Conservation (phyloP, 75 land plant genomes). For the Cryptomeria japonica region DNA sequence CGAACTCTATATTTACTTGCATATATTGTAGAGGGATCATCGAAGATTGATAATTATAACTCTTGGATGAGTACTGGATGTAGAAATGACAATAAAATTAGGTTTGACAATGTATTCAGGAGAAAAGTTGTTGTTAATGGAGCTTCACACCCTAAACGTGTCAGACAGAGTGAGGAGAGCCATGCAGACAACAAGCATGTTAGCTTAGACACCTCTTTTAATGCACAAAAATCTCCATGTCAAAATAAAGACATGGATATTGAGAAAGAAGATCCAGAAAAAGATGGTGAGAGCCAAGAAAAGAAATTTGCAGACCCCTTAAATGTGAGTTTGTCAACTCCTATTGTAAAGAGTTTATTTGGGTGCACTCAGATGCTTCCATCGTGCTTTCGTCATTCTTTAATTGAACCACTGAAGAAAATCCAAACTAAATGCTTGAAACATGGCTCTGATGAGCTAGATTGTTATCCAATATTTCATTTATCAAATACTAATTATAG, state of each 20-base stretch:
- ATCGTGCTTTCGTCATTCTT: slow-evolving; percentile 41
- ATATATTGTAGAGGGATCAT: slow-evolving; percentile 8
- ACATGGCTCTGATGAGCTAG: not conserved
- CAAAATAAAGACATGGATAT: slow-evolving; percentile 1
- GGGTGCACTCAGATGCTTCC: slow-evolving; percentile 51
- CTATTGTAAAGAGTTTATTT: slow-evolving; percentile 35
- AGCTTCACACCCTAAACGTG: not conserved
- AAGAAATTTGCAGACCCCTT: not conserved
- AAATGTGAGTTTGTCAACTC: not conserved
- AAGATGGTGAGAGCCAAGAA: not conserved
- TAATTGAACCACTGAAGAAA: slow-evolving; percentile 43
- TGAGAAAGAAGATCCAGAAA: not conserved
- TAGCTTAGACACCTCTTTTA: slow-evolving; percentile 6
- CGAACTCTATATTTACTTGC: slow-evolving; percentile 11
- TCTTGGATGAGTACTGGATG: slow-evolving; percentile 9
- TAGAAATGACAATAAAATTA: slow-evolving; percentile 1
- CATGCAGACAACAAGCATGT: slow-evolving; percentile 7
- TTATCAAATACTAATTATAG: not conserved
- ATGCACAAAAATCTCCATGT: not conserved
- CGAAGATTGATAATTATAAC: not conserved
- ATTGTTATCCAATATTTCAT: not conserved
- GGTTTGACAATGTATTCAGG: slow-evolving; percentile 8
- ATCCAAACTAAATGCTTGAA: slow-evolving; percentile 21
- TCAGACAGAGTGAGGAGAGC: slow-evolving; percentile 2
- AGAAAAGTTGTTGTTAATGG: not conserved